A percentile compares a stretch with the other conserved stretches of the same genome.
Evolutionary conservation across 768 basidiomycete species (phyloP).

Genomic region (Hygrocybe coccinea): DNA sequence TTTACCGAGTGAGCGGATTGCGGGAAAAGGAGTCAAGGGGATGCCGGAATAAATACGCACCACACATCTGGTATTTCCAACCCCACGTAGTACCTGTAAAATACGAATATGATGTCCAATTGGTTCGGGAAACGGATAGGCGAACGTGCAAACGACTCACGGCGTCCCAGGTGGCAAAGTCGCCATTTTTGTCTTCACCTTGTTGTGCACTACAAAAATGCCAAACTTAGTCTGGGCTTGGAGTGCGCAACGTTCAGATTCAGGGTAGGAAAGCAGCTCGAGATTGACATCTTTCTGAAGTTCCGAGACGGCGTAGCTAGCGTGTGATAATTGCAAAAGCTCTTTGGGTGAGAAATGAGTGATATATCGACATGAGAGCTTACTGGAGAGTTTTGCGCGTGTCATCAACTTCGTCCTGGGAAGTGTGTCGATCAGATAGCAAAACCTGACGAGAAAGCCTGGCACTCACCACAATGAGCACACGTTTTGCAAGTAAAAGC

Average conservation of each 20-base stretch:
- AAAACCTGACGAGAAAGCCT: background rate
- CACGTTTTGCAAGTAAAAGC: slow-evolving; percentile 71
- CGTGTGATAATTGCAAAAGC: background rate
- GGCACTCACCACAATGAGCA: slow-evolving; percentile 71
- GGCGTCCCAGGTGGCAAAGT: slow-evolving; percentile 60
- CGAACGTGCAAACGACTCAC: slow-evolving; percentile 38
- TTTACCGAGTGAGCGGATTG: background rate
- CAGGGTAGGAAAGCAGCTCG: slow-evolving; percentile 60
- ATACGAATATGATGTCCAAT: slow-evolving; percentile 2
- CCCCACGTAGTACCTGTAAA: slow-evolving; percentile 70
- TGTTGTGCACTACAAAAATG: slow-evolving; percentile 94
- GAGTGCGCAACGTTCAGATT: slow-evolving; percentile 66
- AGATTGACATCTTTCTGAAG: slow-evolving; percentile 82
- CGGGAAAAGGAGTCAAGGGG: slow-evolving; percentile 2
- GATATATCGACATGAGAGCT: slow-evolving; percentile 20
- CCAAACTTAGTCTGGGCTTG: slow-evolving; percentile 72
- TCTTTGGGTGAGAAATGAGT: background rate
- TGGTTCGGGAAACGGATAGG: background rate
- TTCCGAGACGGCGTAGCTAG: slow-evolving; percentile 85
- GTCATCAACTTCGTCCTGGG: slow-evolving; percentile 86
- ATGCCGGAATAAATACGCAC: slow-evolving; percentile 39
- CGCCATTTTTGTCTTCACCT: slow-evolving; percentile 81
- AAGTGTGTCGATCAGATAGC: background rate
- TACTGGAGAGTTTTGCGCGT: slow-evolving; percentile 85
- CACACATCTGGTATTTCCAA: slow-evolving; percentile 69